These are phyloP conservation scores for Teratosphaeria destructans DNA, from an alignment of 2,329 filamentous ascomycete genomes.

Conservation along the genomic window DNA sequence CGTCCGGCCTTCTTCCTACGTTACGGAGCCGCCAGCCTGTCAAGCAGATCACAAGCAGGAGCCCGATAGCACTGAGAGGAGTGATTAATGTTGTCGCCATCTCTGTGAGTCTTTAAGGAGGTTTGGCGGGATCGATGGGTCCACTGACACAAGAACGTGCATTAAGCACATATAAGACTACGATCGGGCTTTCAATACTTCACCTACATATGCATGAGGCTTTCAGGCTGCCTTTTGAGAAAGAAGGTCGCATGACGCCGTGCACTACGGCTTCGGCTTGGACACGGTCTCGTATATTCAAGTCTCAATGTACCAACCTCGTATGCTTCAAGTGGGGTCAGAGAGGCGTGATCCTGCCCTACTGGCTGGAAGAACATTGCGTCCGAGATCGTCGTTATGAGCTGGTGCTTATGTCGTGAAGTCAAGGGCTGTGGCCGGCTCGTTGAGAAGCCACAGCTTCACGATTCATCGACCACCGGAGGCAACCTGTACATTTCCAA, in stretches of 20 bases:
- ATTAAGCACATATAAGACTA: neutral
- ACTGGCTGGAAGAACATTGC: no score
- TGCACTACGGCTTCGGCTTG: neutral
- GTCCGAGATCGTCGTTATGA: no score
- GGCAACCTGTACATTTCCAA: no score
- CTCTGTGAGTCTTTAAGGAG: neutral
- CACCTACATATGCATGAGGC: neutral
- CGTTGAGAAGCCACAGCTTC: no score
- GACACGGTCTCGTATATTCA: neutral
- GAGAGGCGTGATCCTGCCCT: no score
- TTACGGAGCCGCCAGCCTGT: neutral
- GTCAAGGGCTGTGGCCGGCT: no score
- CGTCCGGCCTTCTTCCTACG: slow-evolving; percentile 9
- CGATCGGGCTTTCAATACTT: neutral
- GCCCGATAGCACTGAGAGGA: neutral
- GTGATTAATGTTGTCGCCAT: neutral
- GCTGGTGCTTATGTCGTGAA: no score
- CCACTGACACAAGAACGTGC: neutral
- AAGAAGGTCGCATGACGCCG: neutral
- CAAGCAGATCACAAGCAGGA: neutral
- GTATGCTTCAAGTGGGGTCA: no score
- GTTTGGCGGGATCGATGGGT: neutral
- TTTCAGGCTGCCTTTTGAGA: no score
- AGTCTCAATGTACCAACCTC: neutral
- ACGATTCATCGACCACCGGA: no score